Base-by-base conservation (phyloP, 768 basidiomycete species). In the Russula vinacea region DNA sequence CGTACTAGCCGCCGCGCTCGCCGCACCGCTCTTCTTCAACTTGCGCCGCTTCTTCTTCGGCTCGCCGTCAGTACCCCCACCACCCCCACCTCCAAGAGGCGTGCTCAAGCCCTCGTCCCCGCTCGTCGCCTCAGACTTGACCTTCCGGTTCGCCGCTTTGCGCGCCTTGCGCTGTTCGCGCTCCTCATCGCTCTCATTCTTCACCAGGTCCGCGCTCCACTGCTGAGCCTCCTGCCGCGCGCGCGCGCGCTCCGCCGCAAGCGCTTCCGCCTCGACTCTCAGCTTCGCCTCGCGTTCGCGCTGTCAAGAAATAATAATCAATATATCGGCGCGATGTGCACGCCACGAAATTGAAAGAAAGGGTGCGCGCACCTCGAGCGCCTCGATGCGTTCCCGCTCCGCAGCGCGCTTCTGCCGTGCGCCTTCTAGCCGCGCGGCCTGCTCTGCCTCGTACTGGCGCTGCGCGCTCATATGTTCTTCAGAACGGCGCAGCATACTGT, bases 401-500 rank as follows among this genome's bases (percentile, higher is more conserved):
- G 90, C 90, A 68, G 89, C 88, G 62, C 97, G 81, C 71, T 81
- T 83, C 66, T 83, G 84, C 60, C 90, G 82, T 6, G 94, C 94
- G 22, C 83, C 81, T 45, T 92, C 90, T 2, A 94, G 78, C 71
- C 84, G 86, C 5, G 88, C 85, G 54, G 86, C 81, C 0, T 81
- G 79, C 71, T 94, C 89, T 0, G 76, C 78, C 72, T 95, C 94
- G 69, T 84, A 82, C 61, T 85, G 83, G 58, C 82, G 78, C 72
- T 96, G 94, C 19, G 82, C 78, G 5, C 81, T 75, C 26, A 93
- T 77, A 71, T 96, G 93, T 47, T 90, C 92, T 13, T 91, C 89
- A 2, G 85, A 88, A 57, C 86, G 86, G 60, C 90, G 82, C 58
- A 96, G 73, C 81, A 98, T 87, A 70, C 82, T 88, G 65, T 92